Conservation (phyloP, 164 flowering plant genomes). For the Cinnamomum chago region DNA sequence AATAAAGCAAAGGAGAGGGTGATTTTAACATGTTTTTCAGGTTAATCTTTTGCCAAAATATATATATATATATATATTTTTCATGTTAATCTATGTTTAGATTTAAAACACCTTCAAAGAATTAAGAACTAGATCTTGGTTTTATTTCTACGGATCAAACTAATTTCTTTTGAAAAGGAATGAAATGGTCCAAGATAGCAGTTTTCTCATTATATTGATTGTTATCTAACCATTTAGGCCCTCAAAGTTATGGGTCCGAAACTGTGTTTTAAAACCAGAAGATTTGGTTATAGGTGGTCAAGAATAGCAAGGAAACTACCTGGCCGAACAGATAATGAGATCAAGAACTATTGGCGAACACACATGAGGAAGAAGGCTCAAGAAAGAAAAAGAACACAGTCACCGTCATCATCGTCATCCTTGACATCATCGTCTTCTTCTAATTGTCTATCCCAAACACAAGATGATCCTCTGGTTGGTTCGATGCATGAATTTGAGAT, state of each 20-base stretch:
- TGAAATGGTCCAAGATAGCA: background rate
- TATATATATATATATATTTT: no score
- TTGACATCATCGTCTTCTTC: slow-evolving; percentile 39
- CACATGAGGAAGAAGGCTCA: slow-evolving; percentile 91
- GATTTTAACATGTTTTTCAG: no score
- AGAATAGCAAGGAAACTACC: slow-evolving; percentile 86
- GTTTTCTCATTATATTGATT: no score
- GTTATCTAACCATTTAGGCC: background rate
- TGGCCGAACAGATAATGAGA: slow-evolving; percentile 94
- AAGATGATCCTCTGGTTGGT: slow-evolving; percentile 24
- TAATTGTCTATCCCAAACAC: slow-evolving; percentile 25
- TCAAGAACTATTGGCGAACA: slow-evolving; percentile 97
- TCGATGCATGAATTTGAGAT: slow-evolving; percentile 1
- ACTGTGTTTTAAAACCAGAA: background rate
- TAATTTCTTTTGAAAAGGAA: background rate
- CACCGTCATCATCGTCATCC: slow-evolving; percentile 37
- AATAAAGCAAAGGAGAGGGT: no score
- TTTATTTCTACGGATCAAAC: background rate
- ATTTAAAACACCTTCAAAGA: background rate
- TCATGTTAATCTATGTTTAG: background rate
- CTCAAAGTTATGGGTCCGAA: background rate
- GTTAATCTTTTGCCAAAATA: background rate
- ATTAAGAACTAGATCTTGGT: background rate
- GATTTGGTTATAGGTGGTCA: slow-evolving; percentile 65
- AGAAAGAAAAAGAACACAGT: slow-evolving; percentile 46